Evolutionary conservation across 306 rosid species (phyloP).

Genomic region (Citrullus amarus): DNA sequence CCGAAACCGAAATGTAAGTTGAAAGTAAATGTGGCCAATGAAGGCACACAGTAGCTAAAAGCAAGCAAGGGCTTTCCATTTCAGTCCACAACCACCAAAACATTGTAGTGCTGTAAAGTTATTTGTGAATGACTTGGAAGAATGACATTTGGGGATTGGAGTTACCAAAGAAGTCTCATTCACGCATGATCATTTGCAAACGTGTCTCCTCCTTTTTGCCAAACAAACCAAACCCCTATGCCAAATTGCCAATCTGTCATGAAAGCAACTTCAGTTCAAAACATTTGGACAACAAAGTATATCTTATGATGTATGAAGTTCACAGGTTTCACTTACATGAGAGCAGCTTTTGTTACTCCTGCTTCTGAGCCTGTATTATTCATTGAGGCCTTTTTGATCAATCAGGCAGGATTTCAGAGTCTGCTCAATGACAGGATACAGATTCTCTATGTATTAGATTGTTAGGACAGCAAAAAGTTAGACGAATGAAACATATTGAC

Average conservation of each 20-base stretch:
- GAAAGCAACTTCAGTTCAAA: background rate
- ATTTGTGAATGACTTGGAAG: background rate
- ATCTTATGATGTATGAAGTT: background rate
- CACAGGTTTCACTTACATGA: background rate
- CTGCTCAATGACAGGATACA: background rate
- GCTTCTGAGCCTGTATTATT: background rate
- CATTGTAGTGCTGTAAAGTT: background rate
- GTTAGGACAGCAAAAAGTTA: background rate
- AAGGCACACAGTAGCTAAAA: background rate
- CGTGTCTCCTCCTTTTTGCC: background rate
- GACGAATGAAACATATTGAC: background rate
- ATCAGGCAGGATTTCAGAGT: background rate
- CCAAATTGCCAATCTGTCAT: background rate
- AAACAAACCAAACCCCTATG: background rate
- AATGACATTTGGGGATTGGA: slow-evolving; percentile 1
- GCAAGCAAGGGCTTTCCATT: background rate
- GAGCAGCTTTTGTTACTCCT: background rate
- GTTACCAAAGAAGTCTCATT: background rate
- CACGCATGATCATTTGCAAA: slow-evolving; percentile 2
- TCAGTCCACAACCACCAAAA: background rate
- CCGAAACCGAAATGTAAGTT: background rate
- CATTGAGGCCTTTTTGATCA: background rate
- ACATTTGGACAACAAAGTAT: background rate
- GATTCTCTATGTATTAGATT: background rate
- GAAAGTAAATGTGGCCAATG: background rate